These are phyloP conservation scores for Pseudomassariella vexata DNA, from an alignment of 2,329 filamentous ascomycete genomes.

Conservation along the genomic window DNA sequence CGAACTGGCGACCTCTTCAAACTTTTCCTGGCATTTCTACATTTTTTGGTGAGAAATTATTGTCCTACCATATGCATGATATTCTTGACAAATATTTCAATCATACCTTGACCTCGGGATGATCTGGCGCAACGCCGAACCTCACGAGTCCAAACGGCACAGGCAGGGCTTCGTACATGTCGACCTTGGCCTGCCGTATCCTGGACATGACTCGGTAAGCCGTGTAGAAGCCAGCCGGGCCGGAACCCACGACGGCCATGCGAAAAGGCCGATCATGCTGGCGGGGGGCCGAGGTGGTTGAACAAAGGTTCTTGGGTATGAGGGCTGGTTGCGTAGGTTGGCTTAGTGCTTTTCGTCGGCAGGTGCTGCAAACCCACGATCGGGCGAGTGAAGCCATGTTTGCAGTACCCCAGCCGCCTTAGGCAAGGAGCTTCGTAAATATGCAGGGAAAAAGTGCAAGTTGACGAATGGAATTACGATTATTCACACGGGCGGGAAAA, in stretches of 20 bases:
- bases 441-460: too few relatives aligned
- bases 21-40: conserved; percentile 96
- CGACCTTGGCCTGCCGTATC: conserved; percentile 65
- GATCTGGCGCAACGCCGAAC: conserved; percentile 95
- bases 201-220: conserved; percentile 78
- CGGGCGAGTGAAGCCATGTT: conserved; percentile 17
- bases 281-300: conserved; percentile 15
- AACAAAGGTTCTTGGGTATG: conserved; percentile 15
- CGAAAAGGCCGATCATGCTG: conserved; percentile 53
- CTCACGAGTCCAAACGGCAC: conserved; percentile 89
- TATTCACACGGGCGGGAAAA: too few relatives aligned
- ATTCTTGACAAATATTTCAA: too few relatives aligned
- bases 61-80: too few relatives aligned
- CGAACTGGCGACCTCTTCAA: conserved; percentile 78
- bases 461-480: too few relatives aligned
- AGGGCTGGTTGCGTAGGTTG: conserved; percentile 2
- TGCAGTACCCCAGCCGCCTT: conserved; percentile 9
- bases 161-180: conserved; percentile 95
- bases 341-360: conserved; percentile 13
- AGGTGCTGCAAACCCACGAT: conserved; percentile 21
- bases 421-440: too few relatives aligned
- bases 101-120: conserved; percentile 91
- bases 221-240: conserved; percentile 93
- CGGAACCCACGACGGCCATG: conserved; percentile 85
- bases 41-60: too few relatives aligned